Evolutionary conservation across 768 basidiomycete species (phyloP).

Genomic region (Mycena venus): DNA sequence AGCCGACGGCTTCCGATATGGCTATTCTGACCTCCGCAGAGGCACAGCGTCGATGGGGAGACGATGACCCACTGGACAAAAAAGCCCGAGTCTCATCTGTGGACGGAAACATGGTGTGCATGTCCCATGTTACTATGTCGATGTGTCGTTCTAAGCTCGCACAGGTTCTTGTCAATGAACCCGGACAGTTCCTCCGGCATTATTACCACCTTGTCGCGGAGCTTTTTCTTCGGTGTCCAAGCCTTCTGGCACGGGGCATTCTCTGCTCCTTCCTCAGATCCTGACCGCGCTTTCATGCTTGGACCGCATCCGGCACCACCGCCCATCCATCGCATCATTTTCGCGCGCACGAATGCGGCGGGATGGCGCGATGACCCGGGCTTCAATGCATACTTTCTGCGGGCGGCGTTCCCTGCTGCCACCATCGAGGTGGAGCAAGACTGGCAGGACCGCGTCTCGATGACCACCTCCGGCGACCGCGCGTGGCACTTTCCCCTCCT

Average conservation of each 20-base stretch:
- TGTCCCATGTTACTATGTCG: no score
- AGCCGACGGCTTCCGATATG: conserved; percentile 77
- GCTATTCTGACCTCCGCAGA: conserved; percentile 70
- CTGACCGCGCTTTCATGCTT: conserved; percentile 30
- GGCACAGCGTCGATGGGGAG: conserved; percentile 74
- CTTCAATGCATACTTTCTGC: conserved; percentile 84
- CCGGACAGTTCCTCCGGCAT: conserved; percentile 82
- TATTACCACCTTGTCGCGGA: conserved; percentile 93
- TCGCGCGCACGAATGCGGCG: conserved; percentile 68
- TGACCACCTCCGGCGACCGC: conserved; percentile 45
- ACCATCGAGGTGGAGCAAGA: conserved; percentile 77
- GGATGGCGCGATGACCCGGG: conserved; percentile 85
- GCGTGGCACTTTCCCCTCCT: conserved; percentile 82
- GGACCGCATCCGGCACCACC: conserved; percentile 53
- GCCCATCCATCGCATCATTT: conserved; percentile 76
- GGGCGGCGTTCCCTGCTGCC: conserved; percentile 78
- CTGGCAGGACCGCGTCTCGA: conserved; percentile 73
- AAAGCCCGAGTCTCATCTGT: conserved; percentile 73
- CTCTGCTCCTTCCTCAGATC: conserved; percentile 35
- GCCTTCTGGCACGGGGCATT: conserved; percentile 78
- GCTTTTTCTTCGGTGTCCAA: conserved; percentile 81
- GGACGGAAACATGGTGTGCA: conserved; percentile 76
- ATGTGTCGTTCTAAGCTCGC: background rate
- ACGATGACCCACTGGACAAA: conserved; percentile 41
- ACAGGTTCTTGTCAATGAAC: conserved; percentile 76